Evolutionary conservation across 2,329 filamentous ascomycete species (phyloP).

Genomic region (Neofusicoccum umdonicola): DNA sequence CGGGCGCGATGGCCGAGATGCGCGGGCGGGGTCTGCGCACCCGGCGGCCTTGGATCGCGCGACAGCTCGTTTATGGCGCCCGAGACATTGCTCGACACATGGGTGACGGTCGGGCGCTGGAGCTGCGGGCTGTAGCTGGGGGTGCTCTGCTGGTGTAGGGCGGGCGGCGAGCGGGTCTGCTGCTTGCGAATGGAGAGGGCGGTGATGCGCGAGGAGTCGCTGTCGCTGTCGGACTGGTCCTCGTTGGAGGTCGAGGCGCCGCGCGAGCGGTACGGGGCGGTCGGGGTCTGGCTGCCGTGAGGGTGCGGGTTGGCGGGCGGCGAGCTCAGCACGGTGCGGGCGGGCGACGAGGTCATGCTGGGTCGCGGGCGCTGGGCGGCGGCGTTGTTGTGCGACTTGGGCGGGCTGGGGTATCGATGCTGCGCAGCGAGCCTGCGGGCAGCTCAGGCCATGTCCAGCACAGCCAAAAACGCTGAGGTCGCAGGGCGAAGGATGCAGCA

Average conservation of each 20-base stretch:
- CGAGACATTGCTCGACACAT: conserved; percentile 23
- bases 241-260: conserved; percentile 17
- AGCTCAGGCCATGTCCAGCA: conserved; percentile 16
- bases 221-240: conserved; percentile 24
- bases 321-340: conserved; percentile 7
- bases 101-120: conserved; percentile 14
- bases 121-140: conserved; percentile 28
- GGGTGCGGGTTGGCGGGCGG: conserved; percentile 1
- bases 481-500: not conserved
- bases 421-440: not conserved
- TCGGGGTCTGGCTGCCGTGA: conserved; percentile 8
- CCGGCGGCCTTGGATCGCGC: conserved; percentile 42
- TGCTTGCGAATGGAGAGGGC: conserved; percentile 31
- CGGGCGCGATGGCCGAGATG: conserved; percentile 57
- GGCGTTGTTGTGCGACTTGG: conserved; percentile 10
- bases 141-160: conserved; percentile 37
- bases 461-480: not conserved
- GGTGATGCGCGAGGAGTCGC: conserved; percentile 39
- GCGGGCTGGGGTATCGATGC: conserved; percentile 7
- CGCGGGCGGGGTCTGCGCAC: conserved; percentile 43
- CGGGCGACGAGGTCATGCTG: conserved; percentile 15
- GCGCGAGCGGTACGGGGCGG: not conserved
- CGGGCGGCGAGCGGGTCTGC: conserved; percentile 36
- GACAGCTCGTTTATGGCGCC: conserved; percentile 28
- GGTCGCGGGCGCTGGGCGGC: not conserved